Evolutionary conservation across 495 filamentous ascomycete genomes (phyloP).

Genomic region (Glonium stellatum): DNA sequence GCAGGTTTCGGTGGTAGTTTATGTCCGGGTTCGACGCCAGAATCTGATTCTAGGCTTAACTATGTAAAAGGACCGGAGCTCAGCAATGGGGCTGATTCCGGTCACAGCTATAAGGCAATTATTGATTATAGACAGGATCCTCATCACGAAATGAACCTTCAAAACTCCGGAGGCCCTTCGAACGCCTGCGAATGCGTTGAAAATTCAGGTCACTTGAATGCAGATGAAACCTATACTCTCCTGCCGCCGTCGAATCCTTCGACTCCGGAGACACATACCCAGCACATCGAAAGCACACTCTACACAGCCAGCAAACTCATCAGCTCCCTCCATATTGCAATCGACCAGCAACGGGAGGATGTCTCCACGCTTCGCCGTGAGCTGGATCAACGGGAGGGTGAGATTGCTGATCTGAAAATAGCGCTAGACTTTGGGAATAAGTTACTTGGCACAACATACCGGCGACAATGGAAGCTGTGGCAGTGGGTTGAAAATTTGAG

Average conservation of each 20-base stretch:
- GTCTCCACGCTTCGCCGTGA: neutral
- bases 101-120: no score
- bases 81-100: no score
- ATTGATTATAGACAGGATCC: no score
- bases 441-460: slow-evolving; percentile 3
- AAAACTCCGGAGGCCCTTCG: no score
- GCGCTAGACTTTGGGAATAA: slow-evolving; percentile 7
- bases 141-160: no score
- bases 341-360: neutral
- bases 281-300: neutral
- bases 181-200: no score
- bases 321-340: neutral
- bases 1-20: neutral
- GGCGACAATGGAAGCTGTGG: slow-evolving; percentile 6
- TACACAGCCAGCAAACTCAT: neutral
- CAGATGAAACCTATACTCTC: neutral
- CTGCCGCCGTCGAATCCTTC: neutral
- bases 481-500: neutral
- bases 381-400: neutral
- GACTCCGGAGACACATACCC: neutral
- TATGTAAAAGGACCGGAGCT: no score
- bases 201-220: no score
- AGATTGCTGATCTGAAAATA: slow-evolving; percentile 13
- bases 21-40: neutral
- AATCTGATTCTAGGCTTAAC: neutral